Base-by-base conservation (phyloP, 345 rosid genomes). In the Melaleuca alternifolia region DNA sequence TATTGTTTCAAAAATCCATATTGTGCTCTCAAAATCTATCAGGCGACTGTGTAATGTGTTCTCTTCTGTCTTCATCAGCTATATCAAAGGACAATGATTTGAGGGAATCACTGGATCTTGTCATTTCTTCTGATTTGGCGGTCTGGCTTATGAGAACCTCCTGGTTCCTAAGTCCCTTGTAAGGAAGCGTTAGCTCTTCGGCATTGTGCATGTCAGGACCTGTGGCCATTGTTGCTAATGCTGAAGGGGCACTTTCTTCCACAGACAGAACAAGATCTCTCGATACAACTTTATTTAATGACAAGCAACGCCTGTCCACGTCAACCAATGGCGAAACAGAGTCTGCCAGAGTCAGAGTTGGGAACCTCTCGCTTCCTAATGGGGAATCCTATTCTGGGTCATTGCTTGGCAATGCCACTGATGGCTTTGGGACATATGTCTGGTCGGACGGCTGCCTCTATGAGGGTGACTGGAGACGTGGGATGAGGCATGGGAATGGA, bases 121-220 rank as follows among this genome's bases (percentile, higher is more conserved):
- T 56, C 57, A 28, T 52, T 10, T 23, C 28, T 46, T 50, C 86
- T 51, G 18, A 30, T 50, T 10, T 84, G 16, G 84, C 79, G 7
- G 44, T 48, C 46, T 52, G 77, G 88, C 57, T 54, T 13, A 87
- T 85, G 54, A 84, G 48, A 50, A 46, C 51, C 28, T 84, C 50
- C 16, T 57, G 54, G 44, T 51, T 30, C 54, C 54, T 11, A 48
- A 84, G 61, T 76, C 21, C 48, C 44, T 57, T 30, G 86, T 84
- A 59, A 92, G 91, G 82, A 87, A 86, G 84, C 85, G 93, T 90
- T 82, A 87, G 54, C 89, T 89, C 87, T 89, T 61, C 84, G 92
- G 90, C 91, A 91, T 93, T 94, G 89, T 97, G 97, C 98, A 97
- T 97, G 99, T 94, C 99, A 94, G 92, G 91, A 88, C 92, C 92